Conservation (phyloP, 2,329 filamentous ascomycete species). For the Paecilomyces variotii region DNA sequence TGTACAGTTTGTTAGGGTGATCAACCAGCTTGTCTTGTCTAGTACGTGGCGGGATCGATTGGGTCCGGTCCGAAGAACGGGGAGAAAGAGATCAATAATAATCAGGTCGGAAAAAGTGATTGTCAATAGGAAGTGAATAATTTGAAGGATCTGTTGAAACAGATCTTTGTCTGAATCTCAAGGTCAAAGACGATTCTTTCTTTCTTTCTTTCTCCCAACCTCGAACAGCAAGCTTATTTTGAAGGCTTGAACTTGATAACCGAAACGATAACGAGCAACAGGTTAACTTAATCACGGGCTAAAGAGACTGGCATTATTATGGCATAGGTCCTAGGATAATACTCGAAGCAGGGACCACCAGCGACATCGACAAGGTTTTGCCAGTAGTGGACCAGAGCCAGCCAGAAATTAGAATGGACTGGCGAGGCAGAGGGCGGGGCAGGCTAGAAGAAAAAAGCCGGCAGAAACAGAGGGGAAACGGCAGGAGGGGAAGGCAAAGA, state of each 20-base stretch:
- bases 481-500: neutral
- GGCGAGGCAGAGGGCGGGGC: neutral
- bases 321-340: neutral
- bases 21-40: neutral
- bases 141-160: neutral
- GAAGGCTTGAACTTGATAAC: neutral
- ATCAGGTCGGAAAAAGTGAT: neutral
- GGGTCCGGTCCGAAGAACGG: neutral
- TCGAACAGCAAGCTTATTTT: neutral
- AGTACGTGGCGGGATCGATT: neutral
- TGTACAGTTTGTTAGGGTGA: neutral
- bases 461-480: neutral
- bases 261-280: neutral
- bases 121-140: neutral
- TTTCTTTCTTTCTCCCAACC: neutral
- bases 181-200: neutral
- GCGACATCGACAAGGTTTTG: neutral
- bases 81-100: neutral
- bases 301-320: neutral
- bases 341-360: neutral
- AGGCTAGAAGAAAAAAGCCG: constrained; percentile 1
- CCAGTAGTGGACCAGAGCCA: neutral
- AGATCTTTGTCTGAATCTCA: neutral
- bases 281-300: neutral
- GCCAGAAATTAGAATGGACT: neutral